Percentiles rank a stretch among this genome's conserved stretches.
These are phyloP conservation scores for Corylus avellana DNA, from an alignment of 306 rosid species.

Conservation along the genomic window DNA sequence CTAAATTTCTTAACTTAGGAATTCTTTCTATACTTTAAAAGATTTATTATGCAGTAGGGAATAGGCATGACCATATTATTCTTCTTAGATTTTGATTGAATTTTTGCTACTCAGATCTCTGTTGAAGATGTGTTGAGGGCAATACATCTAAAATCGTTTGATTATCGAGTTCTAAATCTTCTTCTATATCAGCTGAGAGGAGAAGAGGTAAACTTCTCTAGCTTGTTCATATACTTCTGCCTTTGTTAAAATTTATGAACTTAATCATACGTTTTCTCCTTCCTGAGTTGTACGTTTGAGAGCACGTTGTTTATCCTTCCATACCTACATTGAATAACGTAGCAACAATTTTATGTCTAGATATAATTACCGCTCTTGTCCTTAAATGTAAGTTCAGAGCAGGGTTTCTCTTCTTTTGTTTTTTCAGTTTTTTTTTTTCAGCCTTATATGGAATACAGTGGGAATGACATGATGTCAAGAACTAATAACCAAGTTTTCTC, in stretches of 20 bases:
- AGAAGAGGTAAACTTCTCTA: constrained; percentile 54
- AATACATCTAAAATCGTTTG: constrained; percentile 80
- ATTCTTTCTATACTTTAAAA: constrained; percentile 2
- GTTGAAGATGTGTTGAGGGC: constrained; percentile 82
- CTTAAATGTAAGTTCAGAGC: background rate
- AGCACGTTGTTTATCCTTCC: background rate
- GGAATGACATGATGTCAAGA: background rate
- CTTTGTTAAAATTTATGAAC: constrained; percentile 1
- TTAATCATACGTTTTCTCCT: background rate
- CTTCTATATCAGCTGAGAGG: constrained; percentile 82
- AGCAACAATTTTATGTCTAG: background rate
- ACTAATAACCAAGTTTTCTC: background rate
- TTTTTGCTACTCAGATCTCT: constrained; percentile 50
- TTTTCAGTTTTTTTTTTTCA: background rate
- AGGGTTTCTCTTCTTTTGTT: background rate
- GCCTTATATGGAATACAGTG: background rate
- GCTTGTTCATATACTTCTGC: background rate
- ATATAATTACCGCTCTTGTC: background rate
- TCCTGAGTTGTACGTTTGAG: background rate
- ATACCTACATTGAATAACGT: background rate
- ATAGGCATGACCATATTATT: constrained; percentile 4
- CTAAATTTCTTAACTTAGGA: background rate
- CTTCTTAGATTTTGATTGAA: constrained; percentile 24
- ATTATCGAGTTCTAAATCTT: constrained; percentile 87
- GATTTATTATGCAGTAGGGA: background rate